Evolutionary conservation across 768 basidiomycete species (phyloP).

Genomic region (Lentinula boryana): DNA sequence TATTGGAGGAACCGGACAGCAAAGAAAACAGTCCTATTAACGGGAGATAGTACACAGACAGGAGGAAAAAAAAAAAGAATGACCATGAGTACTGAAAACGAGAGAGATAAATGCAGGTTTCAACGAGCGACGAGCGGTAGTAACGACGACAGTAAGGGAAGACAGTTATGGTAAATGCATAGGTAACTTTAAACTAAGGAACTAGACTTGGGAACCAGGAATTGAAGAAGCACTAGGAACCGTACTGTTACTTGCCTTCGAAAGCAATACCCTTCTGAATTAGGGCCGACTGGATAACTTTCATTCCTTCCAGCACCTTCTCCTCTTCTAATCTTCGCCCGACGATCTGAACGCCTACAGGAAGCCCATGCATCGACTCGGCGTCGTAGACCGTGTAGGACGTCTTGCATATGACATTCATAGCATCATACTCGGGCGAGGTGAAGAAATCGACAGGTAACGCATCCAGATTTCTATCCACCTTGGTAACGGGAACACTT

Average conservation of each 20-base stretch:
- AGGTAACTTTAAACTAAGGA: background rate
- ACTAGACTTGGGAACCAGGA: background rate
- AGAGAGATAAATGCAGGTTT: too few relatives aligned
- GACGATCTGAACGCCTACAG: conserved; percentile 61
- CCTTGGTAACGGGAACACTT: conserved; percentile 54
- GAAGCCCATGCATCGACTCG: conserved; percentile 60
- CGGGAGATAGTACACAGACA: background rate
- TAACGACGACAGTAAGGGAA: background rate
- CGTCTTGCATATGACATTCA: conserved; percentile 28
- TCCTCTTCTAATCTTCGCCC: conserved; percentile 66
- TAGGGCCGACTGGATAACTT: conserved; percentile 32
- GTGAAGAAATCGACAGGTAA: conserved; percentile 27
- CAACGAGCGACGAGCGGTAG: background rate
- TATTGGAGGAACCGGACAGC: background rate
- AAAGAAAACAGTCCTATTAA: background rate
- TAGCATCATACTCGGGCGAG: conserved; percentile 22
- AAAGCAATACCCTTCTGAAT: conserved; percentile 10
- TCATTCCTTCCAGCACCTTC: conserved; percentile 66
- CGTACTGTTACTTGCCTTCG: background rate
- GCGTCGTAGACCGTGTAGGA: conserved; percentile 51
- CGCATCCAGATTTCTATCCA: conserved; percentile 31
- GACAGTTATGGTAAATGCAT: background rate
- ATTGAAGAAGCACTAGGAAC: background rate
- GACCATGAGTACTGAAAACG: too few relatives aligned
- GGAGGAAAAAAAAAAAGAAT: background rate